A percentile compares a stretch with the other conserved stretches of the same genome.
Conservation (phyloP, 2,329 filamentous ascomycete genomes). For the Gaeumannomyces sp. region DNA sequence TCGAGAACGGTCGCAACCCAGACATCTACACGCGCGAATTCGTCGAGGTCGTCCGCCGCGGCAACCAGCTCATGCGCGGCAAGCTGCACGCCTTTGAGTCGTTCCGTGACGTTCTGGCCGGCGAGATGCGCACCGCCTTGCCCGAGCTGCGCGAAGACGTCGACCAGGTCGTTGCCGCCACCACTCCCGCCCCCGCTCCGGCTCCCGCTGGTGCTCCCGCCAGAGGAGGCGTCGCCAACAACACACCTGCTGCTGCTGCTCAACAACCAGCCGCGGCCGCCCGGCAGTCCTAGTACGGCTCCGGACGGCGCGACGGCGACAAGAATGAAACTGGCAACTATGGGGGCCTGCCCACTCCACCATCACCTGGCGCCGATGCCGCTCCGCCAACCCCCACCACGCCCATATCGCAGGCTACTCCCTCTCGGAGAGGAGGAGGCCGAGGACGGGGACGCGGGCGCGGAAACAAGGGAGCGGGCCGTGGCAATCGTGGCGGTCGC, state of each 20-base stretch:
- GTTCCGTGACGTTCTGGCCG: slow-evolving; percentile 58
- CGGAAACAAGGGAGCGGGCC: neutral
- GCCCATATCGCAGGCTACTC: neutral
- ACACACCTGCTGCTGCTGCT: neutral
- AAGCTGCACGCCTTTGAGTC: slow-evolving; percentile 55
- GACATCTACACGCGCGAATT: slow-evolving; percentile 72
- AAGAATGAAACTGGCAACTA: neutral
- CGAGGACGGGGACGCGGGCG: slow-evolving; percentile 21
- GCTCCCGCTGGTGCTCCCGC: slow-evolving; percentile 9
- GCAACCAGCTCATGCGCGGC: slow-evolving; percentile 61
- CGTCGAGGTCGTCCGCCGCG: slow-evolving; percentile 59
- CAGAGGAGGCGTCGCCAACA: slow-evolving; percentile 2
- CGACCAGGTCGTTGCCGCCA: slow-evolving; percentile 41
- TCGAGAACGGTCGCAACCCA: slow-evolving; percentile 65
- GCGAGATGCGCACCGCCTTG: slow-evolving; percentile 50
- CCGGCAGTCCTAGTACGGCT: slow-evolving; percentile 10
- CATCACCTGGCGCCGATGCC: neutral
- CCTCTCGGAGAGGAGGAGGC: neutral
- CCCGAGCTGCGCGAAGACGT: slow-evolving; percentile 54
- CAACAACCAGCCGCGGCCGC: neutral
- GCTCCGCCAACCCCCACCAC: neutral
- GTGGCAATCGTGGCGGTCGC: neutral
- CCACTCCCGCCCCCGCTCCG: slow-evolving; percentile 17
- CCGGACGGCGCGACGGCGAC: neutral
- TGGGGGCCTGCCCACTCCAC: neutral